Conservation (phyloP, 139 green algal genomes). For the Tetraselmis chui region DNA sequence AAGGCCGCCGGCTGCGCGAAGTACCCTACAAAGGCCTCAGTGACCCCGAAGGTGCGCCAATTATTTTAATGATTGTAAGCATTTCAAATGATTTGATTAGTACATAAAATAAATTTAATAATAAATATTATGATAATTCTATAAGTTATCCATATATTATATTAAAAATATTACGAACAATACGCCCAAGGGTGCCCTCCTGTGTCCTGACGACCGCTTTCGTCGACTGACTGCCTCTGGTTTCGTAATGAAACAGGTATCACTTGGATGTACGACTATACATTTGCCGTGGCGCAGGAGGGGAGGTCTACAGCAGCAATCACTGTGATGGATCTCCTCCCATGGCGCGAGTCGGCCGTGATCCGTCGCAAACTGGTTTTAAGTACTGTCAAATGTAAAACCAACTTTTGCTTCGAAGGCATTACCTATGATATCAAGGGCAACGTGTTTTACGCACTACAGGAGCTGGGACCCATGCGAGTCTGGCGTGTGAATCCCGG, state of each 20-base stretch:
- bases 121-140: too few species aligned
- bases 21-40: background rate
- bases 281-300: background rate
- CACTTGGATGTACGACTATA: background rate
- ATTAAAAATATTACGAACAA: too few species aligned
- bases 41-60: background rate
- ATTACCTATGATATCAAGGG: background rate
- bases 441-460: background rate
- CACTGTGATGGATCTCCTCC: background rate
- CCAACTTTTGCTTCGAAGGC: background rate
- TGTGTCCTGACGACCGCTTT: too few species aligned
- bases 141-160: too few species aligned
- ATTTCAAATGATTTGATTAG: too few species aligned
- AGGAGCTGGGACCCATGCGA: background rate
- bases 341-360: background rate
- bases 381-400: background rate
- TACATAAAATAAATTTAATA: too few species aligned
- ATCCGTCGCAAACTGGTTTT: background rate
- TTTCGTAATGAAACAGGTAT: too few species aligned
- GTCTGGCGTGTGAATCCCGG: background rate
- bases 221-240: too few species aligned
- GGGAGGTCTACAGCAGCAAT: background rate
- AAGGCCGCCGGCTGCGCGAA: background rate
- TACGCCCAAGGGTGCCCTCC: too few species aligned
- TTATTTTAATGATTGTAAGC: too few species aligned